A percentile compares a stretch with the other conserved stretches of the same genome.
phyloP scores from a whole-genome alignment of 2,329 filamentous ascomycete genomes.

The Fusarium pininemorale region DNA sequence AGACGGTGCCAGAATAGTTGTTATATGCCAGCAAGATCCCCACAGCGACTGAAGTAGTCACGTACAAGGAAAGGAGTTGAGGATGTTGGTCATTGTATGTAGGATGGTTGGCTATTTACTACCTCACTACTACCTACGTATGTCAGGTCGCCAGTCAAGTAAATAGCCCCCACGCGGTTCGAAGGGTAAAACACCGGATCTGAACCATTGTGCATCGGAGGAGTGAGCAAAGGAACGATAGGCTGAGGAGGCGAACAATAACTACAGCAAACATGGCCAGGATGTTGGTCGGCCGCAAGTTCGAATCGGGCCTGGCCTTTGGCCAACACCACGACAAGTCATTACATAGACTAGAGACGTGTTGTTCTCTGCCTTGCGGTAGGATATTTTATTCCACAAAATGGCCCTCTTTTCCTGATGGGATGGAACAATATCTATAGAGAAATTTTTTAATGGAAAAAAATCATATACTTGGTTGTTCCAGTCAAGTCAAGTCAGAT shows the following conservation, averaged over 20 bases:
- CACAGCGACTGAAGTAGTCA: background rate
- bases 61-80: background rate
- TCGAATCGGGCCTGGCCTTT: slow-evolving; percentile 1
- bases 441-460: background rate
- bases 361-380: slow-evolving; percentile 2
- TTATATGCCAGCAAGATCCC: background rate
- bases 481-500: background rate
- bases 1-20: background rate
- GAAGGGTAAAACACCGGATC: background rate
- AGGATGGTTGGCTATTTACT: background rate
- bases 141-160: background rate
- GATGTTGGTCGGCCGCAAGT: slow-evolving; percentile 11
- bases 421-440: background rate
- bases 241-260: background rate
- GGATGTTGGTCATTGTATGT: background rate
- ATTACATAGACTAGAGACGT: background rate
- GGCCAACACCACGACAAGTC: slow-evolving; percentile 1
- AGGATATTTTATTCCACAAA: background rate
- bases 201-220: background rate
- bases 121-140: background rate
- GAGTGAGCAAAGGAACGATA: background rate
- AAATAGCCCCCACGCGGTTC: slow-evolving; percentile 2
- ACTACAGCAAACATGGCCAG: background rate
- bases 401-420: background rate
- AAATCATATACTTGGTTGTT: background rate